A percentile compares a stretch with the other conserved stretches of the same genome.
phyloP scores from a whole-genome alignment of 1,284 basidiomycete species.

The Malassezia yamatoensis region DNA sequence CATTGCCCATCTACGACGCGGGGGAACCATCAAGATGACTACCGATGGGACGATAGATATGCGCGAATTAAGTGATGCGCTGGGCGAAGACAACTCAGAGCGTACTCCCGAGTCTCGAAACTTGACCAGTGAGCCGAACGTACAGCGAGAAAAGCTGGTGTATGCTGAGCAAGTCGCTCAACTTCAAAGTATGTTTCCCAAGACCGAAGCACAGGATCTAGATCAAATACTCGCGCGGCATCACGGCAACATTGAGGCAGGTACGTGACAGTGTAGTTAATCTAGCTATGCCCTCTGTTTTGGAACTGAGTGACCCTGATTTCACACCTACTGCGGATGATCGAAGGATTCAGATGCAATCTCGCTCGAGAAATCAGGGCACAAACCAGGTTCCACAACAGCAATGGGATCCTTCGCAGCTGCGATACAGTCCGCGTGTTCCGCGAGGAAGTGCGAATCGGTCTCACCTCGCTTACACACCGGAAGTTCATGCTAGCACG shows the following conservation, averaged over 20 bases:
- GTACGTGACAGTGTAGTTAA: neutral
- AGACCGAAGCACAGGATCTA: neutral
- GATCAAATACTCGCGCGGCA: neutral
- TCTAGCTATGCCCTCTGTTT: neutral
- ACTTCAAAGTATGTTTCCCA: conserved; percentile 13
- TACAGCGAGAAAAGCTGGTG: neutral
- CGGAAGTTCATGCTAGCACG: neutral
- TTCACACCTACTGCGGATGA: neutral
- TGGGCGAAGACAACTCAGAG: neutral
- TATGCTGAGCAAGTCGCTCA: neutral
- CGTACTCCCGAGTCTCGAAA: neutral
- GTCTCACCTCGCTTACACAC: neutral
- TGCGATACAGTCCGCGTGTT: conserved; percentile 14
- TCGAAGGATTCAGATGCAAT: neutral
- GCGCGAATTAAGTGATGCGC: conserved; percentile 1
- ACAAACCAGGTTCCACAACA: neutral
- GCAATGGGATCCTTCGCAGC: conserved; percentile 7
- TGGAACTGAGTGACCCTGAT: conserved; percentile 9
- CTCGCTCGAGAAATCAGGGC: neutral
- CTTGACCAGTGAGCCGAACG: neutral
- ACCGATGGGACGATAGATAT: neutral
- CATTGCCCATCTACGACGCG: neutral
- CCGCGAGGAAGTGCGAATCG: neutral
- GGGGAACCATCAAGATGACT: neutral
- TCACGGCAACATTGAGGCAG: conserved; percentile 7